These are phyloP conservation scores for Blastobotrys ciferrii DNA, from an alignment of 1,139 yeast species.

Conservation along the genomic window DNA sequence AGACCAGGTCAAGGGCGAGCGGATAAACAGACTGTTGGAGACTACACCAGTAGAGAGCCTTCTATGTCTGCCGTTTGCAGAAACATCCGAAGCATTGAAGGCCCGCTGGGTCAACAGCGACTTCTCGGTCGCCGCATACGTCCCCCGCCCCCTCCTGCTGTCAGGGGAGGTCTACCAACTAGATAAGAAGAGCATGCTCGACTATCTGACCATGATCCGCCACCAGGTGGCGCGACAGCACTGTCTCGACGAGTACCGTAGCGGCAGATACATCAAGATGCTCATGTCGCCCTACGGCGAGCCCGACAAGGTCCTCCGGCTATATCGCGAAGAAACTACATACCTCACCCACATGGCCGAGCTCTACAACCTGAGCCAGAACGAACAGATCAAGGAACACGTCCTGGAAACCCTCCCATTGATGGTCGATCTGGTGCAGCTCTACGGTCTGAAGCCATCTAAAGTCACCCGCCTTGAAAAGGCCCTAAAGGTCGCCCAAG, in stretches of 20 bases:
- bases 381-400: slow-evolving; percentile 7
- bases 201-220: slow-evolving; percentile 6
- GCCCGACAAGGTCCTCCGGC: background rate
- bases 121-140: background rate
- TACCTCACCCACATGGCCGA: slow-evolving; percentile 5
- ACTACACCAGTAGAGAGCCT: slow-evolving; percentile 5
- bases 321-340: background rate
- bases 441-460: background rate
- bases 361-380: slow-evolving; percentile 4
- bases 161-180: background rate
- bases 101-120: slow-evolving; percentile 1
- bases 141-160: background rate
- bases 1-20: background rate
- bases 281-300: background rate
- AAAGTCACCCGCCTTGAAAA: background rate
- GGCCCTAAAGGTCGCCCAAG: background rate
- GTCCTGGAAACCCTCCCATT: background rate
- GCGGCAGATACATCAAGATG: background rate
- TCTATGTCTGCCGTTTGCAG: slow-evolving; percentile 8
- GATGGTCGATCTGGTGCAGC: background rate
- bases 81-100: slow-evolving; percentile 4
- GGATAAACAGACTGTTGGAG: slow-evolving; percentile 7
- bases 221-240: slow-evolving; percentile 10
- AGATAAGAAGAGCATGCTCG: background rate
- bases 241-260: background rate